Conservation (phyloP, 768 basidiomycete species). For the Auriculariales sp. region DNA sequence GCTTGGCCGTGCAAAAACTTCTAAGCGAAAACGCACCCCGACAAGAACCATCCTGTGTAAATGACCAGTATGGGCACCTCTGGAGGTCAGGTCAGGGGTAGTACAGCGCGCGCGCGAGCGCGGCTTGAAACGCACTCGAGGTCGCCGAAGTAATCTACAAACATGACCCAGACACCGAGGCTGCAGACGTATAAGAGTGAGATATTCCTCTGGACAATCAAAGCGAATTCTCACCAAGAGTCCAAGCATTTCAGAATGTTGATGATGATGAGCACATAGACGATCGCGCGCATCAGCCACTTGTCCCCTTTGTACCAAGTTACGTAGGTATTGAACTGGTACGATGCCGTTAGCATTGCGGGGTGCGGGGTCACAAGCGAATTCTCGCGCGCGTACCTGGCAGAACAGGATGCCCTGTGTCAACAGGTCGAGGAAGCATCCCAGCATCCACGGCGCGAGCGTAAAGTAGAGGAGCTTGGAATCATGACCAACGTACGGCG, state of each 20-base stretch:
- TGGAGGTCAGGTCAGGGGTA: too few relatives aligned
- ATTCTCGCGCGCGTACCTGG: background rate
- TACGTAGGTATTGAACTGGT: background rate
- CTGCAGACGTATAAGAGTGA: too few relatives aligned
- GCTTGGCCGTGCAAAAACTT: too few relatives aligned
- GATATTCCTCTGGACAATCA: too few relatives aligned
- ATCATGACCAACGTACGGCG: background rate
- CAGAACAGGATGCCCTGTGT: background rate
- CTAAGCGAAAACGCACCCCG: too few relatives aligned
- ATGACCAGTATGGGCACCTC: background rate
- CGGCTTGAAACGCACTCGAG: background rate
- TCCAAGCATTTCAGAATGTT: background rate
- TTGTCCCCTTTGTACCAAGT: background rate
- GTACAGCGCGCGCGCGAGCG: too few relatives aligned
- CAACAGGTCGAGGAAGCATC: conserved; percentile 1
- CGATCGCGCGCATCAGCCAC: background rate
- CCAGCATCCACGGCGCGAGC: background rate
- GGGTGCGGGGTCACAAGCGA: background rate
- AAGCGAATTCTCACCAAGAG: too few relatives aligned
- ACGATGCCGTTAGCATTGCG: background rate
- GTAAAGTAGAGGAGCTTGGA: background rate
- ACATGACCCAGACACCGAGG: background rate
- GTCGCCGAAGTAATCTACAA: background rate
- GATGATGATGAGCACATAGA: background rate
- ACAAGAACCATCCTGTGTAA: background rate